A percentile compares a stretch with the other conserved stretches of the same genome.
Conservation (phyloP, 257 asterid genomes). For the Pogostemon cablin region DNA sequence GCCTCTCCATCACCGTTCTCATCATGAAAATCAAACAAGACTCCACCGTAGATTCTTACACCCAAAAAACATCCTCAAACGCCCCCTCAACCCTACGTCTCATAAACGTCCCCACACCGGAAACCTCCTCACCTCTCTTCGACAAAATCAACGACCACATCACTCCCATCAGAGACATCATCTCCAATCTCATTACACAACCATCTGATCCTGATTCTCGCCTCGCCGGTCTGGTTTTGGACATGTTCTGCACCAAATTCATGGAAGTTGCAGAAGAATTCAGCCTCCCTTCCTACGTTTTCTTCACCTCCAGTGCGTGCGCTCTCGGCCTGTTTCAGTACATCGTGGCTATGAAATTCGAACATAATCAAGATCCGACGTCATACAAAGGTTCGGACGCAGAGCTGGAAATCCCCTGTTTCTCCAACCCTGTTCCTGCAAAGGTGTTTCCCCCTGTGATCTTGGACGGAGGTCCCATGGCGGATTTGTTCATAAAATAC, state of each 20-base stretch:
- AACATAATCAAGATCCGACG: conserved; percentile 21
- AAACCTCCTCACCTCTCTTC: not conserved
- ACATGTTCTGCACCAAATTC: conserved; percentile 61
- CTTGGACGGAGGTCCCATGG: not conserved
- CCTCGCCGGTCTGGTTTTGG: conserved; percentile 49
- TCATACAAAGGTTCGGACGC: conserved; percentile 30
- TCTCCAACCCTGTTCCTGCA: conserved; percentile 36
- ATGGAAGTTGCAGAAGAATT: conserved; percentile 55
- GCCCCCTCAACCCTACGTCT: conserved; percentile 21
- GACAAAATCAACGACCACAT: conserved; percentile 37
- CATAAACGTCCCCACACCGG: conserved; percentile 33
- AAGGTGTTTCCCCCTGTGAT: conserved; percentile 39
- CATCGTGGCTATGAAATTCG: conserved; percentile 32
- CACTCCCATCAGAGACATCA: conserved; percentile 34
- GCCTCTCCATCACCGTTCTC: conserved; percentile 47
- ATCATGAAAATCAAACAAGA: conserved; percentile 39
- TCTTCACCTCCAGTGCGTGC: conserved; percentile 53
- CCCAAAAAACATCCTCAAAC: conserved; percentile 25
- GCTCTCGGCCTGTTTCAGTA: conserved; percentile 35
- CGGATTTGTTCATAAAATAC: not conserved
- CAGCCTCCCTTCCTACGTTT: conserved; percentile 46
- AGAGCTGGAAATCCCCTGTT: conserved; percentile 32
- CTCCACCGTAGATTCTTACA: conserved; percentile 14
- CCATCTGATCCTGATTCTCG: conserved; percentile 7
- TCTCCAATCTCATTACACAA: conserved; percentile 28